Base-by-base conservation (phyloP, 345 rosid genomes). In the Garcia nutans region DNA sequence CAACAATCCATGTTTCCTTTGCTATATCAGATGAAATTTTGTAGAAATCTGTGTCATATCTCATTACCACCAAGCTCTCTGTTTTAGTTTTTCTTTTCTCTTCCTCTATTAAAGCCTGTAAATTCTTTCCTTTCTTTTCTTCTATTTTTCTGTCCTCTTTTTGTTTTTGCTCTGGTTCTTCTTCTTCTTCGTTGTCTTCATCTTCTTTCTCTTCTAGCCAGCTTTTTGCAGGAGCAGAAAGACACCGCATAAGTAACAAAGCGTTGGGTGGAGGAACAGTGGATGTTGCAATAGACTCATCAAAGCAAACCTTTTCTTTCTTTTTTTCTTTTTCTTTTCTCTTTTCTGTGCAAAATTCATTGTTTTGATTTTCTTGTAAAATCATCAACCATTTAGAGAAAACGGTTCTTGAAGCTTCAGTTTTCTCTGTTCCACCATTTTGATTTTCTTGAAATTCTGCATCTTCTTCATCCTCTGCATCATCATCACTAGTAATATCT, bases 381-480 rank as follows among this genome's bases (percentile, higher is more conserved):
- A 91, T 84, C 96, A 87, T 92, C 68, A 84, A 88, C 96, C 97
- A 89, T 74, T 91, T 86, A 9, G 97, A 90, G 74, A 91, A 92
- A 12, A 82, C 74, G 33, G 96, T 83, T 81, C 84, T 88, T 5
- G 97, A 89, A 66, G 72, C 63, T 75, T 82, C 86, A 10, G 71
- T 60, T 52, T 26, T 74, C 17, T 52, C 80, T 13, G 19, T 77
- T 28, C 71, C 61, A 28, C 5, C 70, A 26, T 63, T 81, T 33
- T 59, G 5, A 67, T 12, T 69, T 3, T 81, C 80, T 58, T 82
- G 69, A 2, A 23, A 71, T 2, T 76, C 76, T 69, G 62, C 90
- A 0, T 87, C 91, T 1, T 86, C 86, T 0, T 83, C 88, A 0
- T 85, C 86, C 0, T 82, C 90, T 0, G 86, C 92, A 6, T 71